These are phyloP conservation scores for Rutstroemia sp. DNA, from an alignment of 2,329 filamentous ascomycete species.

Conservation along the genomic window DNA sequence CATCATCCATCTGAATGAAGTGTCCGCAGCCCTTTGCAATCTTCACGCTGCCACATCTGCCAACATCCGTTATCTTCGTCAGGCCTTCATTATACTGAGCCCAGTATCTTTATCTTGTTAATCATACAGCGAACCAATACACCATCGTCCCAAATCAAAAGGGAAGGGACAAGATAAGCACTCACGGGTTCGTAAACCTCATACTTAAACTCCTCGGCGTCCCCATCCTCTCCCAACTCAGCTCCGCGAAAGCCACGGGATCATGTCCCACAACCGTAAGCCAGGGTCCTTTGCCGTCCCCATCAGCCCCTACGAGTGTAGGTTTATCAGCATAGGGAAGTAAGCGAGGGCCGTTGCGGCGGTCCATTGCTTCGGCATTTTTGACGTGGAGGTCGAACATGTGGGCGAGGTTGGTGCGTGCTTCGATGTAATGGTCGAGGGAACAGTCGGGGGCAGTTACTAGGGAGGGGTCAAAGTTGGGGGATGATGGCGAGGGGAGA, in stretches of 20 bases:
- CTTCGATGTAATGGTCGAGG: constrained; percentile 25
- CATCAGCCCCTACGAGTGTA: constrained; percentile 23
- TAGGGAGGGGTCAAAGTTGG: constrained; percentile 20
- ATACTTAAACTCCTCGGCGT: constrained; percentile 26
- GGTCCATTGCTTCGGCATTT: constrained; percentile 28
- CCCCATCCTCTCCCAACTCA: constrained; percentile 28
- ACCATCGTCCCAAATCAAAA: background rate
- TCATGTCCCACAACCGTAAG: constrained; percentile 29
- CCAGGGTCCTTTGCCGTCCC: constrained; percentile 19
- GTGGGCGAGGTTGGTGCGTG: constrained; percentile 21
- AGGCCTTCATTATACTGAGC: constrained; percentile 29
- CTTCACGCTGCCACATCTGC: constrained; percentile 21
- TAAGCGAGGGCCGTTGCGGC: constrained; percentile 20
- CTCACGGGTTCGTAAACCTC: constrained; percentile 29
- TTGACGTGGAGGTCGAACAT: constrained; percentile 27
- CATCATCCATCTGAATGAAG: constrained; percentile 29
- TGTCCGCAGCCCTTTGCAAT: constrained; percentile 30
- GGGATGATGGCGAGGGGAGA: constrained; percentile 24
- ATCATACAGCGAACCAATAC: background rate
- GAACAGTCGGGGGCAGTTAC: constrained; percentile 24
- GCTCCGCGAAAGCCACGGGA: constrained; percentile 25
- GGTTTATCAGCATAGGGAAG: constrained; percentile 25
- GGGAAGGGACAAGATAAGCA: background rate
- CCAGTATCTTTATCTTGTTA: constrained; percentile 25
- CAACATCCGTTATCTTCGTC: constrained; percentile 24